phyloP scores from a whole-genome alignment of 2,329 filamentous ascomycete species.

The Sphaerulina vaccinii region DNA sequence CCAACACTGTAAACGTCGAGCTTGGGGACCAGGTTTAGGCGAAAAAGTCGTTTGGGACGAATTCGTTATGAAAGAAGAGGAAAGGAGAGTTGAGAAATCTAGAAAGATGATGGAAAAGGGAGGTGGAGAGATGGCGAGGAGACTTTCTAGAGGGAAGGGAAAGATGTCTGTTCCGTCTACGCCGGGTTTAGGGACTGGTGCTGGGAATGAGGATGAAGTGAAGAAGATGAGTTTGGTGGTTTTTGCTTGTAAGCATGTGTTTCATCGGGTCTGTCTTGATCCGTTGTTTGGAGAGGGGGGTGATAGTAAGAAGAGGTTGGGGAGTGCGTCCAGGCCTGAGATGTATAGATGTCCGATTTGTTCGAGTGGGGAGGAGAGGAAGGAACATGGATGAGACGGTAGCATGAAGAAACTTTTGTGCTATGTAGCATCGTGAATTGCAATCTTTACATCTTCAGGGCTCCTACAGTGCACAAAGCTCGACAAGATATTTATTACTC shows the following conservation, averaged over 20 bases:
- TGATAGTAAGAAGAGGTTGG: no score
- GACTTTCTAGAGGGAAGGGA: slow-evolving; percentile 55
- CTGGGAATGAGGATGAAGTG: slow-evolving; percentile 46
- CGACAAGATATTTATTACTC: no score
- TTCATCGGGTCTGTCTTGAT: slow-evolving; percentile 68
- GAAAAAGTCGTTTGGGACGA: slow-evolving; percentile 69
- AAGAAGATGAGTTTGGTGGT: slow-evolving; percentile 56
- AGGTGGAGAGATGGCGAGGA: slow-evolving; percentile 37
- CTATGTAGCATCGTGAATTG: no score
- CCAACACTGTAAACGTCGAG: slow-evolving; percentile 75
- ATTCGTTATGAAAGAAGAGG: slow-evolving; percentile 65
- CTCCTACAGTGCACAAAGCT: no score
- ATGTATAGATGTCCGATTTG: slow-evolving; percentile 38
- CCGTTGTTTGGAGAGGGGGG: slow-evolving; percentile 26
- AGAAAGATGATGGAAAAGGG: slow-evolving; percentile 42
- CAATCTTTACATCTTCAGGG: no score
- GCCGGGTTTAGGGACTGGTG: slow-evolving; percentile 35
- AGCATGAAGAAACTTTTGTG: no score
- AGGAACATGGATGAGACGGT: no score
- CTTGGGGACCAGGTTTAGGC: slow-evolving; percentile 87
- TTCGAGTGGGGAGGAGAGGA: no score
- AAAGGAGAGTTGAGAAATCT: slow-evolving; percentile 44
- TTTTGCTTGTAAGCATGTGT: slow-evolving; percentile 69
- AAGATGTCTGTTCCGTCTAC: slow-evolving; percentile 45
- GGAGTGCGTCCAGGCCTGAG: slow-evolving; percentile 16